Base-by-base conservation (phyloP, 176 grass and related monocot species). In the Rhipidocladum racemiflorum region DNA sequence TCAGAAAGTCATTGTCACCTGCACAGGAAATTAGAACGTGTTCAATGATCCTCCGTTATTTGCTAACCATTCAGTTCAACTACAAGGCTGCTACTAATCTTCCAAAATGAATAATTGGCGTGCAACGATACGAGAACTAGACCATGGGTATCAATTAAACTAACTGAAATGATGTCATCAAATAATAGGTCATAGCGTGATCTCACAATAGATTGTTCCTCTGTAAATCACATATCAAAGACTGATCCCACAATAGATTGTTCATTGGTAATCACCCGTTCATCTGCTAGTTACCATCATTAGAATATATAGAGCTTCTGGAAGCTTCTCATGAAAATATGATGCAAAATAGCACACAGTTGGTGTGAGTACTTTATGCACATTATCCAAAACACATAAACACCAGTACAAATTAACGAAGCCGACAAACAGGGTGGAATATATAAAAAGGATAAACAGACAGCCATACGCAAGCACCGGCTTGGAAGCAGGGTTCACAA, bases 1-100 rank as follows among this genome's bases (percentile, higher is more conserved):
- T 95, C 40, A 98, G 85, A 20, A 98, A 97, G 73, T 97, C 94
- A 16, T 81, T 87, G 49, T 97, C 87, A 43, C 94, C 94, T 97
- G 80, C 61, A 77, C 11, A 81, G 28, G 32, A 64, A 44, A 62
- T 69, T 28, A 17, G 68, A 15, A 61, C 14, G 40, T 21, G 51
- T 28, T 87, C 74, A 87, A 3, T 70, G 4, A 12, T 17, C 68
- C 35, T 0, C 6, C 45, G 4, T 35, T 51, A 74, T 56, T 20
- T n/a, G 18, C 11, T 38, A 29, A 43, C 28, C 16, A 71, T 27
- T 71, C 53, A 48, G 23, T 61, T 36, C 61, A 15, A 21, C 76
- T 46, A 45, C 18, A 46, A 78, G 25, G 60, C 32, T 34, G 4
- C 18, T 32, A 15, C 21, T 55, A 44, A 66, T 25, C 8, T n/a